Evolutionary conservation across 2,329 filamentous ascomycete genomes (phyloP).

Genomic region (Colletotrichum sp.): DNA sequence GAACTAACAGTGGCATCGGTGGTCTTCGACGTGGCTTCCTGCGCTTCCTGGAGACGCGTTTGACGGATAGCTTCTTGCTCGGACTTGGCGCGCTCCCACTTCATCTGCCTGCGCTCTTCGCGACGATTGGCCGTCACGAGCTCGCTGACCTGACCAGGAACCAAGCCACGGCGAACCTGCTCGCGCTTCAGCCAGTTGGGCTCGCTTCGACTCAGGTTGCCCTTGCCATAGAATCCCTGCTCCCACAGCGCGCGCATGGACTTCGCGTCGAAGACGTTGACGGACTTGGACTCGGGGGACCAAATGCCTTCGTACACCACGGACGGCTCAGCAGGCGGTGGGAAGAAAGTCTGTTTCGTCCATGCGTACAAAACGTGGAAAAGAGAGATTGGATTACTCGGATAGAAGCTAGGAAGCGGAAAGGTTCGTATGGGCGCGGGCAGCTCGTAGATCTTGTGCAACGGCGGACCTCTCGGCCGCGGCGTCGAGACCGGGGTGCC

Average conservation of each 20-base stretch:
- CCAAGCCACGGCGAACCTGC: constrained; percentile 71
- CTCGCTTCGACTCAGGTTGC: constrained; percentile 90
- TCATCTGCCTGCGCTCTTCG: constrained; percentile 81
- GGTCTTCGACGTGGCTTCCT: not conserved
- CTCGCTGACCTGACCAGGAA: constrained; percentile 76
- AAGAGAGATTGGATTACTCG: constrained; percentile 89
- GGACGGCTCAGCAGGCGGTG: constrained; percentile 67
- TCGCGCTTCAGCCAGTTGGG: constrained; percentile 90
- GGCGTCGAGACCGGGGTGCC: constrained; percentile 24
- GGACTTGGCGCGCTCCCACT: constrained; percentile 88
- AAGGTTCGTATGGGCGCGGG: constrained; percentile 82
- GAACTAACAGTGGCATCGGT: not conserved
- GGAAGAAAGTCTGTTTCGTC: constrained; percentile 73
- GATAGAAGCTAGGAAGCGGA: constrained; percentile 86
- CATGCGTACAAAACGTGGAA: constrained; percentile 81
- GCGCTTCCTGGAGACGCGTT: constrained; percentile 58
- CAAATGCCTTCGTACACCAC: constrained; percentile 76
- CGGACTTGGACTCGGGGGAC: constrained; percentile 79
- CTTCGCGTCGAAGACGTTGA: constrained; percentile 80
- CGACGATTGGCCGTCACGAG: constrained; percentile 78
- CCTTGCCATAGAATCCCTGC: constrained; percentile 97
- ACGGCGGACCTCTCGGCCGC: constrained; percentile 42
- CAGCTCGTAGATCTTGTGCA: constrained; percentile 79
- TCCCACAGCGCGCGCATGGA: constrained; percentile 89
- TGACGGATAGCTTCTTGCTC: constrained; percentile 85